Conservation (phyloP, 2,329 filamentous ascomycete species). For the Ophiostoma ulmi region DNA sequence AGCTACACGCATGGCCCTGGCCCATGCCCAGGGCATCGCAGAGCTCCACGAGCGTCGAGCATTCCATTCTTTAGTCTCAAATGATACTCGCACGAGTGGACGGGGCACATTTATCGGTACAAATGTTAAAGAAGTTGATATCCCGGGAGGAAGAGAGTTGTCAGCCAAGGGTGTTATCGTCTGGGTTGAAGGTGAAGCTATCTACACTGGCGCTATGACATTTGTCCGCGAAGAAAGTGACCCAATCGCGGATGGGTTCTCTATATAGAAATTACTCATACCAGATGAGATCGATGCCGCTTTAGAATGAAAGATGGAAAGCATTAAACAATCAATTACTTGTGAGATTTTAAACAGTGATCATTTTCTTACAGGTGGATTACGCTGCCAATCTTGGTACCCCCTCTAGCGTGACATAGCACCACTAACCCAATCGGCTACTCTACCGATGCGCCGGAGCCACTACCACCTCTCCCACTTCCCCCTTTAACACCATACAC, state of each 20-base stretch:
- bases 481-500: neutral
- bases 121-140: neutral
- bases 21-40: neutral
- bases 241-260: neutral
- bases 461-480: neutral
- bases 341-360: neutral
- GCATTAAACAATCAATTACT: neutral
- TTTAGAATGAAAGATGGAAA: neutral
- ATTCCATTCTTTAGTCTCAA: neutral
- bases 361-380: neutral
- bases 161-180: neutral
- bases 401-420: neutral
- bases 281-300: neutral
- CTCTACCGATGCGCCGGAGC: neutral
- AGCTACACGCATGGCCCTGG: neutral
- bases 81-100: neutral
- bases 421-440: neutral
- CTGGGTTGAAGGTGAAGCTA: neutral
- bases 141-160: neutral
- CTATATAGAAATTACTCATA: neutral
- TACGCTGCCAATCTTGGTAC: neutral
- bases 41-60: neutral
- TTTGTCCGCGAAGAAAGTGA: neutral
- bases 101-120: neutral
- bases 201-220: neutral